Conservation (phyloP, 2,329 filamentous ascomycete species). For the Colletotrichum sp. region DNA sequence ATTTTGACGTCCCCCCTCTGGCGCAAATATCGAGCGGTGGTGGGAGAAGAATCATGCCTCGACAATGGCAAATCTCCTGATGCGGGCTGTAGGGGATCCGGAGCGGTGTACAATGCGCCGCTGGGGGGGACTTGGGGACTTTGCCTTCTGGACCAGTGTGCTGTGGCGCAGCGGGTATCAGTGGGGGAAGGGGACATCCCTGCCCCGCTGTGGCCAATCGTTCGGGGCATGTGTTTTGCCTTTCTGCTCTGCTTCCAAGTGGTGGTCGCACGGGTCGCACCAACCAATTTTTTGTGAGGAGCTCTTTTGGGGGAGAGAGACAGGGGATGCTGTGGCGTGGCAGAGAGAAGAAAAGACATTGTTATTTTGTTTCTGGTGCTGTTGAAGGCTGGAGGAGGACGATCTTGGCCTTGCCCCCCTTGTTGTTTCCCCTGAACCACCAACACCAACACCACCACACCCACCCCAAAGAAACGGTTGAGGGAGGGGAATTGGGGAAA, state of each 20-base stretch:
- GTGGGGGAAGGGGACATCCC: slow-evolving; percentile 4
- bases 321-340: neutral
- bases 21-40: slow-evolving; percentile 10
- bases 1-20: neutral
- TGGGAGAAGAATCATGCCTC: slow-evolving; percentile 19
- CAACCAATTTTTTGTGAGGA: neutral
- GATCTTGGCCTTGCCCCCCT: neutral
- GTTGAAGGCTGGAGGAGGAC: neutral
- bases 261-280: neutral
- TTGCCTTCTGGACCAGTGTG: neutral
- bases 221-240: slow-evolving; percentile 2
- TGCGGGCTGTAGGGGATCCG: slow-evolving; percentile 2
- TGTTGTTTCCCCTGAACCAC: neutral
- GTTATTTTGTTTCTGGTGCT: neutral
- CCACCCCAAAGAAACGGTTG: neutral
- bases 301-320: neutral
- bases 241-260: neutral
- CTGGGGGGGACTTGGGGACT: neutral
- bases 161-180: slow-evolving; percentile 21
- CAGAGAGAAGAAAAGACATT: neutral
- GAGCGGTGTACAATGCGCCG: slow-evolving; percentile 8
- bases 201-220: slow-evolving; percentile 19
- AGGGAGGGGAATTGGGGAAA: slow-evolving; percentile 2
- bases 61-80: slow-evolving; percentile 22
- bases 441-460: neutral